A percentile compares a stretch with the other conserved stretches of the same genome.
Evolutionary conservation across 306 rosid species (phyloP).

Genomic region (Fragaria nilgerrensis): DNA sequence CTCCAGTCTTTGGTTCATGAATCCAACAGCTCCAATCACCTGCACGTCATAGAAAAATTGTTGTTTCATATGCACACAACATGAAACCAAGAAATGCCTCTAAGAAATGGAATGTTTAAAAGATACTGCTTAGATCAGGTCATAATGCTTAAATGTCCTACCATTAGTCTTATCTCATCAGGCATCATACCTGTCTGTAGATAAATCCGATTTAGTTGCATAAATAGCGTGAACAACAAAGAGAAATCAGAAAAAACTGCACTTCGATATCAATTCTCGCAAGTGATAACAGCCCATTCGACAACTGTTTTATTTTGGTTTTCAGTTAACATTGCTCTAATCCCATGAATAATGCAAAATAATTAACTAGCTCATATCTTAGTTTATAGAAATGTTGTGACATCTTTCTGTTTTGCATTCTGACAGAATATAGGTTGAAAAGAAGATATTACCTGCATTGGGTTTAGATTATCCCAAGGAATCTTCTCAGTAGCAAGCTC

Average conservation of each 20-base stretch:
- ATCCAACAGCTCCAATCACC: constrained; percentile 99
- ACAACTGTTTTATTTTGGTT: not conserved
- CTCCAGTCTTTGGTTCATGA: constrained; percentile 89
- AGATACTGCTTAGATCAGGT: no score
- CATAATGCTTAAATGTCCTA: no score
- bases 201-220: no score
- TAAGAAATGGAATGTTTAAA: no score
- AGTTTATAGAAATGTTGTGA: not conserved
- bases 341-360: not conserved
- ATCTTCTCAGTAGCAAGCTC: constrained; percentile 94
- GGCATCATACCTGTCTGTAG: no score
- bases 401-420: not conserved
- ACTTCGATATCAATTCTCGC: not conserved
- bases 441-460: constrained; percentile 86
- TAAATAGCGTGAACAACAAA: no score
- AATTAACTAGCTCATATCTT: not conserved
- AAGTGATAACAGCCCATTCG: not conserved
- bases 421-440: constrained; percentile 11
- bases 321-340: not conserved
- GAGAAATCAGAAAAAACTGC: not conserved
- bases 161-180: no score
- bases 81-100: no score
- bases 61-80: no score
- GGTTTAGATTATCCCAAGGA: constrained; percentile 96
- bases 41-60: constrained; percentile 41